phyloP scores from a whole-genome alignment of 305 asterid genomes.

The Plantago coronopus region DNA sequence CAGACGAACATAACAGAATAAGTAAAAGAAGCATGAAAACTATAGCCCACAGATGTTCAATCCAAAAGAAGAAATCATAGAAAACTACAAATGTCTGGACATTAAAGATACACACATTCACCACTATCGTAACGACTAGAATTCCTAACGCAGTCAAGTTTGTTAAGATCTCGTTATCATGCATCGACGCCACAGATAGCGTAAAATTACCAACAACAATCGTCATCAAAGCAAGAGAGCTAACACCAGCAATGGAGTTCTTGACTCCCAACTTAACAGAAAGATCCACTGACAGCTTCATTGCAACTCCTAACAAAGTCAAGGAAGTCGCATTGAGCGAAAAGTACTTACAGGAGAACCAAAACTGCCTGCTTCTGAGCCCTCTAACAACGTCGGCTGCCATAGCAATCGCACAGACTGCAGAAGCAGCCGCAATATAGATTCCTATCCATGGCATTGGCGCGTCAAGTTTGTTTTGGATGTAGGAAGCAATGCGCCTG shows the following conservation, averaged over 20 bases:
- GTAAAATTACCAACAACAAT: conserved; percentile 26
- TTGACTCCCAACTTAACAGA: background rate
- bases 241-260: conserved; percentile 3
- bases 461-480: background rate
- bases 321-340: conserved; percentile 39
- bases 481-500: too few relatives aligned
- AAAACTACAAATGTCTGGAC: too few relatives aligned
- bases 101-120: conserved; percentile 21
- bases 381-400: conserved; percentile 22
- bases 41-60: too few relatives aligned
- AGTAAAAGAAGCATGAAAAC: too few relatives aligned
- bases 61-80: too few relatives aligned
- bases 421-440: background rate
- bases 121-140: conserved; percentile 23
- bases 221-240: conserved; percentile 30
- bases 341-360: conserved; percentile 34
- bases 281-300: conserved; percentile 32
- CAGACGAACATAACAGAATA: too few relatives aligned
- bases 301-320: conserved; percentile 30
- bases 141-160: conserved; percentile 26
- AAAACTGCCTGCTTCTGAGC: conserved; percentile 22
- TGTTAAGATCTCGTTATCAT: conserved; percentile 16
- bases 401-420: background rate
- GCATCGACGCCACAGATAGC: conserved; percentile 32
- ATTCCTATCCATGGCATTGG: conserved; percentile 3